Evolutionary conservation across 495 filamentous ascomycete genomes (phyloP).

Genomic region (Hypoxylon rickii): DNA sequence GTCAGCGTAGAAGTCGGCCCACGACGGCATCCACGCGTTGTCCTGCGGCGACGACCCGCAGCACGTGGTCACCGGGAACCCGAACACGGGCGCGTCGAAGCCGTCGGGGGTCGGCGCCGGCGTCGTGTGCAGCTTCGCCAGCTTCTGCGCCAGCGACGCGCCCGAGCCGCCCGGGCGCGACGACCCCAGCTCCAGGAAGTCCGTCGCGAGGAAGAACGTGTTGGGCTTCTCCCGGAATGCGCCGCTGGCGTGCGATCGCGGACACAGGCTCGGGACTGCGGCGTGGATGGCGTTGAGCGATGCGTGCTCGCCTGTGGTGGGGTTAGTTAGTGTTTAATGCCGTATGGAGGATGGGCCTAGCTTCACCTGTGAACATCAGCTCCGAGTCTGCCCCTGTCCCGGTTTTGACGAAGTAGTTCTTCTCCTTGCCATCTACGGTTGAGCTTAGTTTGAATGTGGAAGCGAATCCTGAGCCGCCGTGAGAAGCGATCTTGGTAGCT

Average conservation of each 20-base stretch:
- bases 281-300: slow-evolving; percentile 80
- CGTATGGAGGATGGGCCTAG: background rate
- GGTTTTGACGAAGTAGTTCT: slow-evolving; percentile 82
- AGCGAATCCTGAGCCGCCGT: slow-evolving; percentile 76
- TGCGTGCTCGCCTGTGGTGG: slow-evolving; percentile 67
- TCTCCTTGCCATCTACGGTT: slow-evolving; percentile 54
- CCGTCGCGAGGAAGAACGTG: slow-evolving; percentile 75
- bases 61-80: slow-evolving; percentile 81
- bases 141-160: slow-evolving; percentile 68
- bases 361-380: slow-evolving; percentile 72
- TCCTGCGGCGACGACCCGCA: slow-evolving; percentile 84
- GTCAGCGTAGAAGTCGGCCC: slow-evolving; percentile 84
- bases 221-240: slow-evolving; percentile 52
- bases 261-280: slow-evolving; percentile 74
- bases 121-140: slow-evolving; percentile 80
- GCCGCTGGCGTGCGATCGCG: slow-evolving; percentile 72
- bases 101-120: slow-evolving; percentile 68
- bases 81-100: slow-evolving; percentile 66
- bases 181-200: slow-evolving; percentile 71
- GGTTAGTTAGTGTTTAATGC: background rate
- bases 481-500: slow-evolving; percentile 60
- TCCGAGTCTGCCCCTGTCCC: slow-evolving; percentile 64
- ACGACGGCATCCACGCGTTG: slow-evolving; percentile 68
- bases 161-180: slow-evolving; percentile 44
- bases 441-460: slow-evolving; percentile 71